Evolutionary conservation across 768 basidiomycete genomes (phyloP).

Genomic region (Termitomyces eurrhizus): DNA sequence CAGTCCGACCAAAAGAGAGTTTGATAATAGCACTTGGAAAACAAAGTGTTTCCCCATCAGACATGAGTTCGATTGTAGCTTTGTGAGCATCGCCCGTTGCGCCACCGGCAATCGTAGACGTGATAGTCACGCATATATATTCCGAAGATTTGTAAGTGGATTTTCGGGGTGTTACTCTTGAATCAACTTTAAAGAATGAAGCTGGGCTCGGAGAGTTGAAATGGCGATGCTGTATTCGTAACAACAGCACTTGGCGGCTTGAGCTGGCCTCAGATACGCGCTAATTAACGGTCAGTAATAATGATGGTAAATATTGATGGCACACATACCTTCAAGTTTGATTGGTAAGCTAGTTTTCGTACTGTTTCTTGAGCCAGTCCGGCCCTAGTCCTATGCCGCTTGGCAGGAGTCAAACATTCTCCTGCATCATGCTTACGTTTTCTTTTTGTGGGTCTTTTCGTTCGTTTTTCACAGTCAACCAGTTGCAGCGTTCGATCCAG

Average conservation of each 20-base stretch:
- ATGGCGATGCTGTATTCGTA: neutral
- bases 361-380: neutral
- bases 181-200: constrained; percentile 5
- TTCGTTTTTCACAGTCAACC: neutral
- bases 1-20: constrained; percentile 7
- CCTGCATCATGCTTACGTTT: neutral
- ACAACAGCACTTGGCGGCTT: neutral
- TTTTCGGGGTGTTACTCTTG: neutral
- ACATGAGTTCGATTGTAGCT: neutral
- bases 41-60: neutral
- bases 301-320: neutral
- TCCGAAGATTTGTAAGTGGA: neutral
- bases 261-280: neutral
- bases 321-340: neutral
- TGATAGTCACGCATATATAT: neutral
- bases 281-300: neutral
- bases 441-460: neutral
- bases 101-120: neutral
- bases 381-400: constrained; percentile 5
- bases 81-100: neutral
- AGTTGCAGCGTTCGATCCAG: neutral
- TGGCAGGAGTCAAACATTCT: neutral
- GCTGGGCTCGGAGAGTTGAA: constrained; percentile 12
- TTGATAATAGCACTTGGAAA: constrained; percentile 8
- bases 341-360: neutral